Base-by-base conservation (phyloP, 2,329 filamentous ascomycete species). In the Botryosphaeria agaves region DNA sequence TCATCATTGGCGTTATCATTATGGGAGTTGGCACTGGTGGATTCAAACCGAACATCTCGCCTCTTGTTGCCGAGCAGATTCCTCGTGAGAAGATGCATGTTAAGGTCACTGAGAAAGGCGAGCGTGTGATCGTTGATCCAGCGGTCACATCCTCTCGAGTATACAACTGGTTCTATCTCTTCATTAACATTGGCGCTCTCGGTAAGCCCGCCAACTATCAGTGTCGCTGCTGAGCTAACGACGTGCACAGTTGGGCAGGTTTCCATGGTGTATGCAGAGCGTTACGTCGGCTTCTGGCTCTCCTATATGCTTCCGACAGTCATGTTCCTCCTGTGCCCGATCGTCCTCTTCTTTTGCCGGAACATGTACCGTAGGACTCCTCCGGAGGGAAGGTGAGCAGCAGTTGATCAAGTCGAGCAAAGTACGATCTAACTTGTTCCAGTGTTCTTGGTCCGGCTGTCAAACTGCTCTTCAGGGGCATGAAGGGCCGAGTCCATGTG, bases 21-120 rank as follows among this genome's bases (percentile, higher is more conserved):
- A 68, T 83, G 46, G 76, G 76, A n/a, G 51, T 81, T 18, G 79
- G 79, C 26, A 81, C 77, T 1, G 79, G 79, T 37, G 76, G 80
- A 44, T 83, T 85, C 67, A 87, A 85, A 60, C 69, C 75, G 38
- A 85, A 85, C 45, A 77, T 85, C 26, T 55, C 56, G 7, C 60
- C 60, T 2, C 38, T 64, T 17, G 61, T 63, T 33, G 59, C 59
- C 6, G 60, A 64, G 37, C 60, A 64, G 40, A 57, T 61, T 29
- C 48, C 46, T 5, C 48, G 49, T n/a, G 55, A 47, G 14, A 52
- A 45, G 15, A 52, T 55, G 15, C 54, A 52, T 30, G 43, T 63
- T 33, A 56, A 49, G 34, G 47, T 43, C 1, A 30, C 54, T 24
- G 36, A 43, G 14, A 41, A 57, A 41, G 57, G 58, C 29, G 57